These are phyloP conservation scores for Suhomyces vadensis DNA, from an alignment of 805 yeast species.

Conservation along the genomic window DNA sequence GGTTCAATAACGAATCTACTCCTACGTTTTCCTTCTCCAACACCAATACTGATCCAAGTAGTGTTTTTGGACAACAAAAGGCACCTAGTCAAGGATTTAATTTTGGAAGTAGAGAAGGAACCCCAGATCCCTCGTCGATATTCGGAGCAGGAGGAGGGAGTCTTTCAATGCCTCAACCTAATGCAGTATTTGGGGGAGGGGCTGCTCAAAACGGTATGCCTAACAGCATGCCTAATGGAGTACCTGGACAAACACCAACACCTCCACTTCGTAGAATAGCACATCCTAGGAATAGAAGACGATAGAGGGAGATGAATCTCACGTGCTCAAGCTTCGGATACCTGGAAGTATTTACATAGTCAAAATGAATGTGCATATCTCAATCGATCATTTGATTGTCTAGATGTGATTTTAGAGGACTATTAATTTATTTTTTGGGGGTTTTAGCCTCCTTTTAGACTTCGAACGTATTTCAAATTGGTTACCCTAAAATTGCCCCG, in stretches of 20 bases:
- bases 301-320: not conserved
- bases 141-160: slow-evolving; percentile 22
- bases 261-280: slow-evolving; percentile 12
- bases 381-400: not conserved
- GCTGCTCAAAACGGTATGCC: not conserved
- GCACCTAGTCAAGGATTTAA: slow-evolving; percentile 15
- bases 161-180: slow-evolving; percentile 6
- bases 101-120: slow-evolving; percentile 25
- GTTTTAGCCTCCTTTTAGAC: too few relatives aligned
- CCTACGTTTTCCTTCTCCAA: slow-evolving; percentile 8
- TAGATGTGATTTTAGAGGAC: too few relatives aligned
- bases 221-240: not conserved
- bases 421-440: too few relatives aligned
- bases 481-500: too few relatives aligned
- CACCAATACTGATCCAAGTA: slow-evolving; percentile 6
- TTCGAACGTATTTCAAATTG: too few relatives aligned
- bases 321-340: too few relatives aligned
- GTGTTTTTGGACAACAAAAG: slow-evolving; percentile 9
- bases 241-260: slow-evolving; percentile 7
- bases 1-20: slow-evolving; percentile 6
- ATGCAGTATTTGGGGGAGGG: slow-evolving; percentile 2
- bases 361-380: not conserved
- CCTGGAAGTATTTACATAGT: not conserved
- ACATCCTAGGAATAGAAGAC: slow-evolving; percentile 12
- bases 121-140: slow-evolving; percentile 35